Percentiles rank a stretch among this genome's conserved stretches.
phyloP scores from a whole-genome alignment of 2,329 filamentous ascomycete species.

The Calonectria hawksworthii region DNA sequence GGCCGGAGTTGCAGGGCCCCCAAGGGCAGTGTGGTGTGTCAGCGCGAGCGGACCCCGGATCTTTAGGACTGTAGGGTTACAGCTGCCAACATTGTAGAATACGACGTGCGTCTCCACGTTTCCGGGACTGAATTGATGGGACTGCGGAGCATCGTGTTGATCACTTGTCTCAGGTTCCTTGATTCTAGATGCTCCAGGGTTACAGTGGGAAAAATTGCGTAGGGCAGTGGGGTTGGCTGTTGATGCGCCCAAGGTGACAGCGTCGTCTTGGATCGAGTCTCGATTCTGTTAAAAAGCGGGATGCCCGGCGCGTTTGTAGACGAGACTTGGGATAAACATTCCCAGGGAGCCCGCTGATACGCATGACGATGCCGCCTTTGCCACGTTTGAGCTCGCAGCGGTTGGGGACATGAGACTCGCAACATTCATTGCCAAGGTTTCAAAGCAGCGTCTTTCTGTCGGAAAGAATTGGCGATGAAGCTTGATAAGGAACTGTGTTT shows the following conservation, averaged over 20 bases:
- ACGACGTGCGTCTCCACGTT: neutral
- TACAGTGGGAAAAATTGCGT: neutral
- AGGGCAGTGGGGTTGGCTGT: neutral
- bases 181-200: neutral
- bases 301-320: neutral
- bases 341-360: neutral
- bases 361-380: neutral
- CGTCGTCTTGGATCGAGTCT: neutral
- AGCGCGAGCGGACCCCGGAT: neutral
- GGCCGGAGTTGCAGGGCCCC: constrained; percentile 20
- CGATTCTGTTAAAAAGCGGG: neutral
- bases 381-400: neutral
- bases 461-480: neutral
- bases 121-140: neutral
- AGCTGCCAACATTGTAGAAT: neutral
- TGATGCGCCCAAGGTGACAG: neutral
- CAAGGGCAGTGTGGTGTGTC: neutral
- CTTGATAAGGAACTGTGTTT: neutral
- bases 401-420: neutral
- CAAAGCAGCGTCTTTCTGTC: neutral
- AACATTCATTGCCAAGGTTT: neutral
- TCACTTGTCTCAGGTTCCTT: neutral
- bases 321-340: neutral
- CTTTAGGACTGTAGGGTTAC: neutral
- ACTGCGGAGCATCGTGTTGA: neutral